Evolutionary conservation across 352 stramenopile species (phyloP).

Genomic region (Pythium grandisporangium): DNA sequence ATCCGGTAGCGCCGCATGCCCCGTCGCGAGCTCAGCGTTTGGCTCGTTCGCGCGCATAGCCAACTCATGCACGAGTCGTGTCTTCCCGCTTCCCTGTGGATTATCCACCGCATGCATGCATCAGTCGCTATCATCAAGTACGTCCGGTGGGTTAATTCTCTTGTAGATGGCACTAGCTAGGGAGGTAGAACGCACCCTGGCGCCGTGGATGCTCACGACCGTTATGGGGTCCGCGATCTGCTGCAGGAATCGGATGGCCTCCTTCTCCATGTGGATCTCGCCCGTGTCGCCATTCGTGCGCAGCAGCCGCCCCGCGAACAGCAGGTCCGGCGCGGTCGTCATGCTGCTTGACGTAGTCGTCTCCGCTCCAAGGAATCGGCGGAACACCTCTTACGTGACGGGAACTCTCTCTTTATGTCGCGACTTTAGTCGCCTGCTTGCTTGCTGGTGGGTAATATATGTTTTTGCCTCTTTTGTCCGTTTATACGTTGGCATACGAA

Average conservation of each 20-base stretch:
- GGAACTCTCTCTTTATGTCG: too few relatives aligned
- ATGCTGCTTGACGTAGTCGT: too few relatives aligned
- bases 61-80: slow-evolving; percentile 27
- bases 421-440: too few relatives aligned
- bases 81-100: slow-evolving; percentile 43
- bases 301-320: slow-evolving; percentile 62
- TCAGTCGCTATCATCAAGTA: neutral
- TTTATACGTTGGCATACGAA: too few relatives aligned
- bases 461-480: too few relatives aligned
- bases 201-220: slow-evolving; percentile 61
- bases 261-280: slow-evolving; percentile 64
- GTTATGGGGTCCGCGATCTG: slow-evolving; percentile 50
- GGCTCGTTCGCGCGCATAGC: slow-evolving; percentile 14
- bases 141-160: too few relatives aligned
- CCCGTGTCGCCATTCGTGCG: slow-evolving; percentile 26
- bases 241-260: slow-evolving; percentile 67
- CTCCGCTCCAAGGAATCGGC: too few relatives aligned
- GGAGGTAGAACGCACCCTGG: slow-evolving; percentile 14
- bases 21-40: slow-evolving; percentile 6
- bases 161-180: neutral
- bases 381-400: too few relatives aligned
- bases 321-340: slow-evolving; percentile 21
- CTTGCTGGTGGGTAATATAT: too few relatives aligned
- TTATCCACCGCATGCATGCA: neutral
- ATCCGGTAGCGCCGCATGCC: too few relatives aligned